Conservation (phyloP, 768 basidiomycete species). For the Auriscalpium microsporum region DNA sequence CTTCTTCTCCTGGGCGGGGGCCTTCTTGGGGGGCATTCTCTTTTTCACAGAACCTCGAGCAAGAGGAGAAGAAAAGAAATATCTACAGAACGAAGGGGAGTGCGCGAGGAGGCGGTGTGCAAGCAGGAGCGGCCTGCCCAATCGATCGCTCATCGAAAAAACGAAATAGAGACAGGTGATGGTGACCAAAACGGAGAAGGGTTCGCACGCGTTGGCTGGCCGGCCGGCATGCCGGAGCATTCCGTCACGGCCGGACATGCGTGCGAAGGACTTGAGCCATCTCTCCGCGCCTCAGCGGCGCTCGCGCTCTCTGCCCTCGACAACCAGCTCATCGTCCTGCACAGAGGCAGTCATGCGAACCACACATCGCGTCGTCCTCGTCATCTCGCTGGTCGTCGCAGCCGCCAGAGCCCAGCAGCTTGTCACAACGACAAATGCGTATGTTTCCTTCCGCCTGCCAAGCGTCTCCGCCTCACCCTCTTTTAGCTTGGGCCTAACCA, state of each 20-base stretch:
- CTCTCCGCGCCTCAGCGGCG: conserved; percentile 8
- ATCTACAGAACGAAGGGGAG: conserved; percentile 7
- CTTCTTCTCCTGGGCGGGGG: conserved; percentile 71
- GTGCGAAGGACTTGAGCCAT: not conserved
- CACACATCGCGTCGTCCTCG: not conserved
- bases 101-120: conserved; percentile 2
- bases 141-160: conserved; percentile 18
- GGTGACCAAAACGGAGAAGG: not conserved
- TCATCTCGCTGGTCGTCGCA: conserved; percentile 16
- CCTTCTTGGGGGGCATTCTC: conserved; percentile 92
- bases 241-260: not conserved
- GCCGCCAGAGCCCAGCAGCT: conserved; percentile 31
- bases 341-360: conserved; percentile 4
- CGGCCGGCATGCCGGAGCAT: not conserved
- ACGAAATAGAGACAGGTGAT: not conserved
- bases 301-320: not conserved
- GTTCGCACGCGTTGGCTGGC: not conserved
- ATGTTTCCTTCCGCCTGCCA: conserved; percentile 16
- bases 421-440: conserved; percentile 39
- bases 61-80: conserved; percentile 31
- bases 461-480: conserved; percentile 3
- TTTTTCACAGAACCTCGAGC: conserved; percentile 36
- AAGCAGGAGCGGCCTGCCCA: conserved; percentile 9
- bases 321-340: conserved; percentile 1
- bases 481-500: conserved; percentile 37